Evolutionary conservation across 257 asterid species (phyloP), one percentile per base, ranked within the genome.

Genomic region (Misopates orontium): DNA sequence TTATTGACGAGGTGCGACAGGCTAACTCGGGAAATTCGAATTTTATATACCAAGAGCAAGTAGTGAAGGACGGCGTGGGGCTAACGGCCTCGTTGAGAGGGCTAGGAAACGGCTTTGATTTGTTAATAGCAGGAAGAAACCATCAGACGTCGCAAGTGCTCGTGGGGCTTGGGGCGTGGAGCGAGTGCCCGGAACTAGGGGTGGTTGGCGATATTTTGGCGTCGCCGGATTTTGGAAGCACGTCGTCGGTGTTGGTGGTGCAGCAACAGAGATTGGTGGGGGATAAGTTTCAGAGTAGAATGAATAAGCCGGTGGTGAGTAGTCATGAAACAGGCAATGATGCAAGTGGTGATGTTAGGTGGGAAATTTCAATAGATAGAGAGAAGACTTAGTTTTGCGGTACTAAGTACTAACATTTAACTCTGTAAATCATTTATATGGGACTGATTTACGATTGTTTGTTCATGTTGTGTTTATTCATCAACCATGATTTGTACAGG

Each of bases 141-240:
- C 98, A 91, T 20, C 82, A 79, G 31, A 82, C 77, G 0, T 85
- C 95, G 0, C 83, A 84, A 63, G 74, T 91, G 47, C 72, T 91
- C 4, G 69, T 54, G 82, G 95, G 94, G 23, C 84, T 91, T 1
- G 84, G 85, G 0, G 90, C 76, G 0, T 91, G 98, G 98, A 91
- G 89, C 47, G 98, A 86, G 75, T 86, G 95, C 77, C 89, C 91
- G 5, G 98, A 91, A 65, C 89, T 91, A 0, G 96, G 96, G 15
- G 91, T 83, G 8, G 77, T 91, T 5, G 98, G 95, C 10, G 98
- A 91, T 40, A 68, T 91, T 3, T 47, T 91, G 49, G 84, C 98
- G 5, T 83, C 90, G 19, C 42, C 79, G 22, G 98, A 91, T 64
- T 70, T 79, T 8, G 79, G 82, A 0, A 73, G 78, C 60, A 77